Percentiles rank a stretch among this genome's conserved stretches.
These are phyloP conservation scores for Chrysanthemum lavandulifolium DNA, from an alignment of 129 eudicot genomes.

Conservation along the genomic window DNA sequence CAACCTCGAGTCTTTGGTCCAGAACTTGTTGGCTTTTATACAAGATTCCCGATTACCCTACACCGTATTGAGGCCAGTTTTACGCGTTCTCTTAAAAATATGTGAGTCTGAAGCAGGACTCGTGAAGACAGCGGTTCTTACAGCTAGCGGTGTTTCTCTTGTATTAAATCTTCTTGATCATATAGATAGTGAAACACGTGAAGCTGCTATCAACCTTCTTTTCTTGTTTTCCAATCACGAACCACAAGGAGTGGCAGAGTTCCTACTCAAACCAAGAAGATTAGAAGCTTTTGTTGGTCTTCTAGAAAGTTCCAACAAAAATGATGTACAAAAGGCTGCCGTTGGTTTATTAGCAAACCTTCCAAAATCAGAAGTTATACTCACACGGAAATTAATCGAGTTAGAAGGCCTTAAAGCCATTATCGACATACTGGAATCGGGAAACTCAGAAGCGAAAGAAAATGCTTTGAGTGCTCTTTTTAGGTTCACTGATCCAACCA, in stretches of 20 bases:
- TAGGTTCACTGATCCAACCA: conserved; percentile 71
- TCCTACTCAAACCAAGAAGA: conserved; percentile 55
- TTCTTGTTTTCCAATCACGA: conserved; percentile 68
- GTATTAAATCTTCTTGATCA: conserved; percentile 58
- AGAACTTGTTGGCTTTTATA: conserved; percentile 38
- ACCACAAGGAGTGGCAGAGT: conserved; percentile 63
- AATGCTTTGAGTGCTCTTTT: conserved; percentile 66
- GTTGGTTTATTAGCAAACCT: conserved; percentile 72
- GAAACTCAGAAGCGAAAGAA: conserved; percentile 58
- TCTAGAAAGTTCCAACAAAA: conserved; percentile 42
- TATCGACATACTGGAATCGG: conserved; percentile 43
- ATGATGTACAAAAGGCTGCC: conserved; percentile 59
- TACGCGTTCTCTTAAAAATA: conserved; percentile 50
- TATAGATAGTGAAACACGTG: conserved; percentile 52
- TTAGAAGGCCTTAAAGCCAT: conserved; percentile 65
- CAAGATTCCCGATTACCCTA: conserved; percentile 38
- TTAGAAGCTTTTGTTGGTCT: conserved; percentile 55
- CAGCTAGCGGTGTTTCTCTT: conserved; percentile 51
- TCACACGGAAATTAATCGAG: conserved; percentile 51
- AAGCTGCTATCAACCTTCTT: conserved; percentile 57
- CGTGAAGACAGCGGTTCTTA: conserved; percentile 58
- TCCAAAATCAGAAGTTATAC: conserved; percentile 58
- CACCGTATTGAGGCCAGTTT: conserved; percentile 41
- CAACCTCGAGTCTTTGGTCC: conserved; percentile 34
- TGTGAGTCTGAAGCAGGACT: conserved; percentile 50